Conservation (phyloP, 1,284 basidiomycete species). For the Neolentinus lepideus region DNA sequence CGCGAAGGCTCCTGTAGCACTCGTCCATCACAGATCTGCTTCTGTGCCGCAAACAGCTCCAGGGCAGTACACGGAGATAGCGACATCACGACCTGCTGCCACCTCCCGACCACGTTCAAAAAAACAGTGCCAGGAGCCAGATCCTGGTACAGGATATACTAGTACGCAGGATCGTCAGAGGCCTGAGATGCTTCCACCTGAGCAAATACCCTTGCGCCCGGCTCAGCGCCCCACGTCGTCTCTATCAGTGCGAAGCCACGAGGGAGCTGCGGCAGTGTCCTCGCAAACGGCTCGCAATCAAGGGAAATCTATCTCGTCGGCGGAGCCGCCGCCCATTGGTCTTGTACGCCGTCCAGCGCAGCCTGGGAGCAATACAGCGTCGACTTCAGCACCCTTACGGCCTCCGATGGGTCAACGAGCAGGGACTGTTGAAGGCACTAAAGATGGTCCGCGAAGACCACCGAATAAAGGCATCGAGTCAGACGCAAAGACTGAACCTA, state of each 20-base stretch:
- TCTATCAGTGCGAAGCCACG: not conserved
- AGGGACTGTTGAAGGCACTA: not conserved
- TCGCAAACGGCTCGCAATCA: not conserved
- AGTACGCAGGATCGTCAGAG: slow-evolving; percentile 2
- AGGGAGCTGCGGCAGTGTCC: not conserved
- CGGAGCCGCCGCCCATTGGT: not conserved
- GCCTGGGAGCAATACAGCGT: not conserved
- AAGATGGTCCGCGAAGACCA: not conserved
- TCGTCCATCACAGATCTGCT: not conserved
- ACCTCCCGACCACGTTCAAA: not conserved
- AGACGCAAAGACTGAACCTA: slow-evolving; percentile 5
- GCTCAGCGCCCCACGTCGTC: slow-evolving; percentile 9
- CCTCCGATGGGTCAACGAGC: not conserved
- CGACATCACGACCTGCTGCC: not conserved
- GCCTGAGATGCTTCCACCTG: slow-evolving; percentile 17
- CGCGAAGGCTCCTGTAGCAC: not conserved
- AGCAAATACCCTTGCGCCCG: slow-evolving; percentile 13
- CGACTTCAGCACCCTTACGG: not conserved
- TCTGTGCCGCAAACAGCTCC: not conserved
- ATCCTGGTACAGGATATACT: no score
- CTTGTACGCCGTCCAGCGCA: not conserved
- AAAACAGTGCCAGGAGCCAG: no score
- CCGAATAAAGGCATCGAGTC: not conserved
- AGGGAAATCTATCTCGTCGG: not conserved
- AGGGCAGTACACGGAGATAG: not conserved